These are phyloP conservation scores for Xylaria curta DNA, from an alignment of 495 filamentous ascomycete genomes.

Conservation along the genomic window DNA sequence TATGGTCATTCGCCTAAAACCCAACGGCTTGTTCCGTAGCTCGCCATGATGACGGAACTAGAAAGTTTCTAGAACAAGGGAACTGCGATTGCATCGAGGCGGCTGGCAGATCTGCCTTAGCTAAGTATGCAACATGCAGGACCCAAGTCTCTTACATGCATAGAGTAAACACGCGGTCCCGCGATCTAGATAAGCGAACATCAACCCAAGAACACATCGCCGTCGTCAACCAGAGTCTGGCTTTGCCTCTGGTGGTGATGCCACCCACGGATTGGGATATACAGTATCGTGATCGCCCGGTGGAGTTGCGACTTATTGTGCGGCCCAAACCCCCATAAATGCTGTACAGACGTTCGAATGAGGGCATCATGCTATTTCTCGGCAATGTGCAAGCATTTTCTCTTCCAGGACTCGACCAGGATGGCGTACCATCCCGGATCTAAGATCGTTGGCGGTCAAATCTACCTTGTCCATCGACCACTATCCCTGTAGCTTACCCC, in stretches of 20 bases:
- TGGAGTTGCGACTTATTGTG: neutral
- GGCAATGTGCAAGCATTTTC: neutral
- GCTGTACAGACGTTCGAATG: neutral
- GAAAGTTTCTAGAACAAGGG: conserved; percentile 20
- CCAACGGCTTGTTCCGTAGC: neutral
- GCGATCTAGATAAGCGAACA: conserved; percentile 27
- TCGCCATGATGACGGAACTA: neutral
- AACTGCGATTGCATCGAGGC: conserved; percentile 12
- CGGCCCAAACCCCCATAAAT: neutral
- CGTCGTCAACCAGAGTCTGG: conserved; percentile 16
- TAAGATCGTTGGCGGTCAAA: conserved; percentile 5
- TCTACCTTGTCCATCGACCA: conserved; percentile 11
- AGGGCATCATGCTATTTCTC: neutral
- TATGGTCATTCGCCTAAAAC: neutral
- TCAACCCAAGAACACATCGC: conserved; percentile 11
- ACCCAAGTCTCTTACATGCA: conserved; percentile 24
- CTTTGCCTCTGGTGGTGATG: conserved; percentile 1
- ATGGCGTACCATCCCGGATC: conserved; percentile 9
- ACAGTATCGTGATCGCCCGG: neutral
- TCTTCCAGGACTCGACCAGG: conserved; percentile 6
- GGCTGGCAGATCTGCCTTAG: conserved; percentile 12
- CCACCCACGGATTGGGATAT: neutral
- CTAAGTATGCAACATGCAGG: conserved; percentile 27
- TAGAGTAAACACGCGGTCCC: conserved; percentile 21
- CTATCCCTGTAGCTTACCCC: conserved; percentile 16